A percentile compares a stretch with the other conserved stretches of the same genome.
phyloP scores from a whole-genome alignment of 148 eudicot genomes.

The Rhododendron ovatum region DNA sequence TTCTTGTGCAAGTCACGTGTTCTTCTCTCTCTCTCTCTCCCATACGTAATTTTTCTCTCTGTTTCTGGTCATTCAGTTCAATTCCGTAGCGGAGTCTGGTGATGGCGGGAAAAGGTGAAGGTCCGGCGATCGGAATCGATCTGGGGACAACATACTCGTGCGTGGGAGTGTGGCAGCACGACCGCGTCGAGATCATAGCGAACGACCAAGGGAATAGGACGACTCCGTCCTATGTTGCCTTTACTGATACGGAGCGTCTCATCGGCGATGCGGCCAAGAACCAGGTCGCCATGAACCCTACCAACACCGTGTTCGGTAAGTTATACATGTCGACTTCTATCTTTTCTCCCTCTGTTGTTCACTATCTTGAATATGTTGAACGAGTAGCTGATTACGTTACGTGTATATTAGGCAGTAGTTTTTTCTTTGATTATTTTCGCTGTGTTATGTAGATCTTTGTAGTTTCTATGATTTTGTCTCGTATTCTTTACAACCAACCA shows the following conservation, averaged over 20 bases:
- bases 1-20: background rate
- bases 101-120: slow-evolving; percentile 14
- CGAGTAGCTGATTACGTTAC: no score
- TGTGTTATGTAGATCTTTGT: background rate
- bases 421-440: background rate
- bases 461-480: no score
- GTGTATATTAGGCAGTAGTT: no score
- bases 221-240: slow-evolving; percentile 12
- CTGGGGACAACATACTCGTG: slow-evolving; percentile 12
- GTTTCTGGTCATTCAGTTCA: background rate
- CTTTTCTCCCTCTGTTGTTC: background rate
- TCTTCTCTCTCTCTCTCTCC: background rate
- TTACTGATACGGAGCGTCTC: slow-evolving; percentile 11
- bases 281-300: slow-evolving; percentile 17
- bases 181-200: slow-evolving; percentile 12
- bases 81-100: background rate
- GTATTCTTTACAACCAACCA: no score
- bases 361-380: background rate
- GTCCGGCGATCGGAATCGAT: slow-evolving; percentile 15
- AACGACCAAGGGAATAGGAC: slow-evolving; percentile 15
- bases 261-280: slow-evolving; percentile 14
- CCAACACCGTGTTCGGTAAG: slow-evolving; percentile 10
- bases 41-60: background rate
- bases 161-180: slow-evolving; percentile 15
- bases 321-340: background rate